Evolutionary conservation across 306 rosid genomes (phyloP).

Genomic region (Hippophae gyantsensis): DNA sequence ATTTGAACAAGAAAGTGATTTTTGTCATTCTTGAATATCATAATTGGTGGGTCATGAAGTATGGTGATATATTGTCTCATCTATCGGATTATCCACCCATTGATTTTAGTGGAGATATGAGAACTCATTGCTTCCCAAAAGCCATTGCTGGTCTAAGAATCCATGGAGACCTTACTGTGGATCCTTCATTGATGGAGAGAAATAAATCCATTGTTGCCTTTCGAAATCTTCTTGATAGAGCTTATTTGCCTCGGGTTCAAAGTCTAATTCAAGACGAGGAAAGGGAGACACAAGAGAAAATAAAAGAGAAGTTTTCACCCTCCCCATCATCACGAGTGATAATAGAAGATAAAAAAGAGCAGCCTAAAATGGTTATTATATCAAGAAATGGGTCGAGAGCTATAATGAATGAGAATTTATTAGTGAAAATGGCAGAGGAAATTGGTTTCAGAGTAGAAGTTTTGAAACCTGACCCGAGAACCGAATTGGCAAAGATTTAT

Average conservation of each 20-base stretch:
- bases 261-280: background rate
- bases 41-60: conserved; percentile 36
- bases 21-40: conserved; percentile 27
- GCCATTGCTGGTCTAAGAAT: conserved; percentile 26
- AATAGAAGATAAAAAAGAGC: no score
- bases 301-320: no score
- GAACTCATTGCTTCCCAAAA: conserved; percentile 35
- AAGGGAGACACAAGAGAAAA: background rate
- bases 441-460: conserved; percentile 11
- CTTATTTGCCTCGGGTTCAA: conserved; percentile 3
- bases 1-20: conserved; percentile 18
- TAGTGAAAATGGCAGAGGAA: conserved; percentile 3
- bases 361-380: conserved; percentile 13
- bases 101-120: conserved; percentile 6
- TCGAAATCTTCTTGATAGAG: conserved; percentile 10
- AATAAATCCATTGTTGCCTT: conserved; percentile 31
- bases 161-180: conserved; percentile 32
- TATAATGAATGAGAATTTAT: conserved; percentile 15
- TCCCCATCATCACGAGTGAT: no score
- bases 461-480: background rate
- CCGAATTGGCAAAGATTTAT: background rate
- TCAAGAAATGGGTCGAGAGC: conserved; percentile 7
- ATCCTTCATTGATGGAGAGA: conserved; percentile 25
- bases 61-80: conserved; percentile 15
- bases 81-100: conserved; percentile 27